Evolutionary conservation across 2,329 filamentous ascomycete genomes (phyloP), one percentile per base, ranked within the genome.

Genomic region (Aciculosporium take): DNA sequence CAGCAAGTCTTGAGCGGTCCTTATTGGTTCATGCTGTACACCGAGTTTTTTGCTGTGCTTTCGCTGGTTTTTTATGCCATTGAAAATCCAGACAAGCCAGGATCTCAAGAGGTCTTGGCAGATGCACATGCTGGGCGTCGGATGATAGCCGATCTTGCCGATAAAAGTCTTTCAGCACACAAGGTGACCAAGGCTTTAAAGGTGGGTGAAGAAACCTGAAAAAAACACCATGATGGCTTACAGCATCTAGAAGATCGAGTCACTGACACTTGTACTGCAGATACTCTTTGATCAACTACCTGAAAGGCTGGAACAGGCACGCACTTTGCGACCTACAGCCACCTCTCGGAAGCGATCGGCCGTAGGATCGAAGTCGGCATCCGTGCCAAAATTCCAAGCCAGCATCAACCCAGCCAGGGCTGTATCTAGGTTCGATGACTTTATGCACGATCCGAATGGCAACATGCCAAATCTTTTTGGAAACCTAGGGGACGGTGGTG

Each of bases 11-110:
- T 91, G n/a, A 80, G 81, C 46, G 85, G 84, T 1, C 81, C 84
- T 0, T 88, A 86, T 58, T 91, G 84, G 84, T 89, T 89, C 54
- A 82, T 84, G 49, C 76, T 89, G 55, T 89, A 86, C 55, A 86
- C 83, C 2, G 81, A 84, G 13, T 88, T 86, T 61, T 88, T 87
- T 55, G 79, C 82, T 12, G 81, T 89, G 25, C 65, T 91, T 25
- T 84, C 84, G 0, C 66, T 91, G 35, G 68, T 89, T 1, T 91
- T 85, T 54, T 89, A 83, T 54, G 81, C 83, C 1, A 66, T 86
- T 12, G 84, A 89, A 56, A 89, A 89, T 48, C 81, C 82, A 1
- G 76, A 84, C 45, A 85, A 82, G 53, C 65, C 72, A 4, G 82
- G 80, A 1, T 79, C 81, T 5, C 72, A 81, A 39, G 87, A 94